These are phyloP conservation scores for Saitozyma podzolica DNA, from an alignment of 768 basidiomycete genomes.

Conservation along the genomic window DNA sequence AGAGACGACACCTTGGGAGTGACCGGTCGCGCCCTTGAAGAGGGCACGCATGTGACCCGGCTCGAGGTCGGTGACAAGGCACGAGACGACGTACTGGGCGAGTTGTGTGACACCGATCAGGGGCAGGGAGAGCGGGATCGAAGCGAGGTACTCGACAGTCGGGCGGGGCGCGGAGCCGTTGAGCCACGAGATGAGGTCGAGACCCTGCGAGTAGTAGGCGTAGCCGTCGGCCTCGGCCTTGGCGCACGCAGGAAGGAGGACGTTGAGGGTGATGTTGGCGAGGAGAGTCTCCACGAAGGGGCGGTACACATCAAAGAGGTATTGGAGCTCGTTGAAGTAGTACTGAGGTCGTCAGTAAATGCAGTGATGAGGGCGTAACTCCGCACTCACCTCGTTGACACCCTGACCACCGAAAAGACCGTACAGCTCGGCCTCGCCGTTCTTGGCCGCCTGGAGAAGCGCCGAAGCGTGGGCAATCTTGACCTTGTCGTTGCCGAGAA, in stretches of 20 bases:
- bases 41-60: constrained; percentile 76
- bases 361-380: not conserved
- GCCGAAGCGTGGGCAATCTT: constrained; percentile 41
- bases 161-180: constrained; percentile 69
- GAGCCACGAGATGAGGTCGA: constrained; percentile 83
- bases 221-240: constrained; percentile 60
- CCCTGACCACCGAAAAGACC: constrained; percentile 98
- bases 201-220: constrained; percentile 70
- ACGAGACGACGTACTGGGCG: constrained; percentile 81
- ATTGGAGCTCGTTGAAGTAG: constrained; percentile 92
- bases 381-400: constrained; percentile 69
- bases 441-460: constrained; percentile 56
- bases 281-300: constrained; percentile 80
- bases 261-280: constrained; percentile 61
- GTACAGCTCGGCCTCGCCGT: constrained; percentile 61
- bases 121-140: constrained; percentile 89
- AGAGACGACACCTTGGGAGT: constrained; percentile 94
- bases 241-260: constrained; percentile 71
- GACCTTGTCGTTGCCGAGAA: constrained; percentile 59
- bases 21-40: constrained; percentile 86
- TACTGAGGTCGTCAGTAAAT: constrained; percentile 55
- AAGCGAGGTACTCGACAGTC: constrained; percentile 79
- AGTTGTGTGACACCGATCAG: constrained; percentile 96
- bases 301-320: constrained; percentile 84
- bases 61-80: constrained; percentile 70